Evolutionary conservation across 441 rosid species (phyloP).

Genomic region (Populus trichocarpa): DNA sequence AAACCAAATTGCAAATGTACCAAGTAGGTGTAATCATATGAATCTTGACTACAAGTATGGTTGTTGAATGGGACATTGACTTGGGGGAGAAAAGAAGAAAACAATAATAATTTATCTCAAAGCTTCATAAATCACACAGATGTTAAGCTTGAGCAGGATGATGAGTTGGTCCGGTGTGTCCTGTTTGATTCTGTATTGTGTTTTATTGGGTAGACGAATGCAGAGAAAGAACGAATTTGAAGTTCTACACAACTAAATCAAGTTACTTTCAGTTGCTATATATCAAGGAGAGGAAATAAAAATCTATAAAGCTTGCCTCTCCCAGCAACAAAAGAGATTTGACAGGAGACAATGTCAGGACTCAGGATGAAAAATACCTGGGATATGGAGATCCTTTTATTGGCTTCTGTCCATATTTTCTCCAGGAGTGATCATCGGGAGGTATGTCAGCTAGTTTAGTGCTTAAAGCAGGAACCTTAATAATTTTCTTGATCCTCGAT

Average conservation of each 20-base stretch:
- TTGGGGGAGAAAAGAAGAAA: neutral
- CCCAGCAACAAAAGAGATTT: neutral
- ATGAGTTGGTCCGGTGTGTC: neutral
- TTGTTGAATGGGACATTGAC: neutral
- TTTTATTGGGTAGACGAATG: neutral
- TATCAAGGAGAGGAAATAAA: no score
- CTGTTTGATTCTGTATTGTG: neutral
- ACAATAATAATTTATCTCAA: neutral
- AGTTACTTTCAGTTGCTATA: no score
- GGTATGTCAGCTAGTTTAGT: conserved; percentile 39
- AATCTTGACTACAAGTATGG: neutral
- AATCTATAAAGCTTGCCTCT: neutral
- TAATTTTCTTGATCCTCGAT: conserved; percentile 52
- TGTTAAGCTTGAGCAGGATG: neutral
- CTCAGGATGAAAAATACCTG: conserved; percentile 38
- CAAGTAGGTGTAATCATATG: neutral
- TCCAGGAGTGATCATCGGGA: no score
- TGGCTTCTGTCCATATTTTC: no score
- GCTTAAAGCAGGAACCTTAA: conserved; percentile 73
- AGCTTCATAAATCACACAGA: neutral
- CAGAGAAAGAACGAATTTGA: neutral
- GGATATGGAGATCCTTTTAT: conserved; percentile 67
- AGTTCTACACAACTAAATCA: neutral
- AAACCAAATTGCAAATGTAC: neutral
- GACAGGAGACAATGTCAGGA: neutral